A percentile compares a stretch with the other conserved stretches of the same genome.
Evolutionary conservation across 148 eudicot genomes (phyloP).

Genomic region (Rhododendron ferrugineum): DNA sequence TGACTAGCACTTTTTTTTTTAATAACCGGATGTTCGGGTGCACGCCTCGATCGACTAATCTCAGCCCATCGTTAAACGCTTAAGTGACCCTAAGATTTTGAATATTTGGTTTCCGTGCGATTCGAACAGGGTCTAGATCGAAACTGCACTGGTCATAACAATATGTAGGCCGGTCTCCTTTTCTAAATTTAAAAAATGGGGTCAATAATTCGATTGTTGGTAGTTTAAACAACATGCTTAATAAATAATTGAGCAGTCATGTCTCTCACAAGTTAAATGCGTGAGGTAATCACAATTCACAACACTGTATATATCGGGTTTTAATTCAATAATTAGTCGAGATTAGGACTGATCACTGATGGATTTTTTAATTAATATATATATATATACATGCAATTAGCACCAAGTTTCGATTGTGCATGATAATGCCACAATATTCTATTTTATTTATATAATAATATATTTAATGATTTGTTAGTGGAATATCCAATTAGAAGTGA

Average conservation of each 20-base stretch:
- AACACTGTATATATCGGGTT: not conserved
- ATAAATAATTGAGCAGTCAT: not conserved
- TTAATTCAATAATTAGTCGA: not conserved
- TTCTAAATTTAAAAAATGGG: not conserved
- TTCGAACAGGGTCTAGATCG: not conserved
- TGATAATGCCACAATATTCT: not conserved
- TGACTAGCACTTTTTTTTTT: not conserved
- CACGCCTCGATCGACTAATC: no score
- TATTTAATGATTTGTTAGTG: not conserved
- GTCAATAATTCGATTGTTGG: constrained; percentile 12
- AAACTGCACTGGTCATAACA: not conserved
- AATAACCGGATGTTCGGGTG: no score
- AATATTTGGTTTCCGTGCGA: no score
- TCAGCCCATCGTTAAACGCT: no score
- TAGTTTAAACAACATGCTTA: constrained; percentile 10
- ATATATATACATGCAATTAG: not conserved
- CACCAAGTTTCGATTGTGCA: not conserved
- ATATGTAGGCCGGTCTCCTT: not conserved
- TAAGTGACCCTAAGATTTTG: no score
- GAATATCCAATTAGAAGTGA: not conserved
- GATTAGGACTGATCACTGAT: not conserved
- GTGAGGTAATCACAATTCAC: not conserved
- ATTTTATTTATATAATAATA: not conserved
- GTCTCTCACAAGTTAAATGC: not conserved
- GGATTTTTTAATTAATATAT: not conserved